Evolutionary conservation across 2,329 filamentous ascomycete genomes (phyloP).

Genomic region (Neonectria sp.): DNA sequence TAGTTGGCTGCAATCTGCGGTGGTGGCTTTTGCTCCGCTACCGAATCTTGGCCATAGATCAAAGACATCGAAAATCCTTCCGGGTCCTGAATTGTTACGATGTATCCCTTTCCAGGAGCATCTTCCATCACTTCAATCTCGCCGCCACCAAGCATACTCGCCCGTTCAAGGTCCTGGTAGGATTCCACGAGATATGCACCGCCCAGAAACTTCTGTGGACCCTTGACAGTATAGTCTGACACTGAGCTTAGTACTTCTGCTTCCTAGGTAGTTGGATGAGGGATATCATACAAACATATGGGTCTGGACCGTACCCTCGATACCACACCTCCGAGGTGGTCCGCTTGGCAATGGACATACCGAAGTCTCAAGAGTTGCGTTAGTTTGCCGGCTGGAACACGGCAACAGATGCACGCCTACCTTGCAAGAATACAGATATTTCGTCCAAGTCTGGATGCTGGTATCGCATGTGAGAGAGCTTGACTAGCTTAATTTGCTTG

Average conservation of each 20-base stretch:
- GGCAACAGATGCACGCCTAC: too few relatives aligned
- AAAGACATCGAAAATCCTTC: constrained; percentile 9
- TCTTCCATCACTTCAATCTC: constrained; percentile 3
- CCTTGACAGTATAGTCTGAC: constrained; percentile 13
- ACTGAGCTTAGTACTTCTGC: not conserved
- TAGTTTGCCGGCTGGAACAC: not conserved
- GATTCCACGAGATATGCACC: constrained; percentile 16
- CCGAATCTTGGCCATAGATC: constrained; percentile 8
- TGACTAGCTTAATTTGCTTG: constrained; percentile 23
- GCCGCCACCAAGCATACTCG: not conserved
- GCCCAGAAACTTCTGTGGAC: constrained; percentile 21
- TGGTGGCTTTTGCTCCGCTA: not conserved
- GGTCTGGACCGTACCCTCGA: constrained; percentile 16
- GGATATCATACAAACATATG: constrained; percentile 5
- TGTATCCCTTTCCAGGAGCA: constrained; percentile 13
- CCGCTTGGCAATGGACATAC: constrained; percentile 25
- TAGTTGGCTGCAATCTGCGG: constrained; percentile 7
- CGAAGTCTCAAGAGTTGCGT: constrained; percentile 35
- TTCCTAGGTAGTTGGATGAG: not conserved
- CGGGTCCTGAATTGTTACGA: constrained; percentile 13
- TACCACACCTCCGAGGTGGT: constrained; percentile 10
- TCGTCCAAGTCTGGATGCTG: constrained; percentile 32
- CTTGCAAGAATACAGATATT: constrained; percentile 22
- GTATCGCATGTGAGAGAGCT: constrained; percentile 32
- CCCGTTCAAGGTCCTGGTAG: constrained; percentile 15